These are phyloP conservation scores for Besnoitia besnoiti DNA, from an alignment of 169 alveolate genomes.

Conservation along the genomic window DNA sequence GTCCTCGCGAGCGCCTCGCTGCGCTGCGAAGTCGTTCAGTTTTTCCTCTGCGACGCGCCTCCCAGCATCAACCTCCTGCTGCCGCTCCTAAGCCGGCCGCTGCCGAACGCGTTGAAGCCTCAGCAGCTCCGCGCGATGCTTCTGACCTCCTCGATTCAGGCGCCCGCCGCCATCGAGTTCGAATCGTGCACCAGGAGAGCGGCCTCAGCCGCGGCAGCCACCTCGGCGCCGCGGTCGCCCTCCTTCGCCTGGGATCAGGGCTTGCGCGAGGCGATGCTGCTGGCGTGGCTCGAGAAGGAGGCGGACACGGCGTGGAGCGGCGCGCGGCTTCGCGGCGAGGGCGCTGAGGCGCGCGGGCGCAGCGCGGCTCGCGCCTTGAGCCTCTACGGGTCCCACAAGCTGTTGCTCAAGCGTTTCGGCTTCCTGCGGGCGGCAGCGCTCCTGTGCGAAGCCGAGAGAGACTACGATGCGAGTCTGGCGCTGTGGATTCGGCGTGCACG, in stretches of 20 bases:
- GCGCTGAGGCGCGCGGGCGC: background rate
- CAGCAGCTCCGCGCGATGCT: background rate
- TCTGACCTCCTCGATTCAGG: no score
- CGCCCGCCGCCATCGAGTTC: no score
- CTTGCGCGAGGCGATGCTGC: background rate
- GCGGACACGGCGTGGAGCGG: background rate
- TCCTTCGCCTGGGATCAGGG: background rate
- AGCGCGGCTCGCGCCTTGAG: background rate
- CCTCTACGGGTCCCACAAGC: background rate
- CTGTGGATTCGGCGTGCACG: background rate
- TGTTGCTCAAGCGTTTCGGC: background rate
- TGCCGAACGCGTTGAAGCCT: background rate
- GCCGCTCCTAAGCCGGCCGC: background rate
- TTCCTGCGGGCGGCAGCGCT: conserved; percentile 12
- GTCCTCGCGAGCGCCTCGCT: background rate
- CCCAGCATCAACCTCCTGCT: background rate
- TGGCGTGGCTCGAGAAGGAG: background rate
- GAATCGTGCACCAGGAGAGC: no score
- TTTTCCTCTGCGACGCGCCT: background rate
- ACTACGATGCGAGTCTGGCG: background rate
- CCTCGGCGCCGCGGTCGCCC: conserved; percentile 8
- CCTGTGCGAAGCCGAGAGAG: background rate
- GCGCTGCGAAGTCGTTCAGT: background rate
- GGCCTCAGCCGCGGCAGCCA: no score
- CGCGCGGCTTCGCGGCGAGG: background rate